phyloP scores from a whole-genome alignment of 768 basidiomycete species.

The Lyophyllum semitale region DNA sequence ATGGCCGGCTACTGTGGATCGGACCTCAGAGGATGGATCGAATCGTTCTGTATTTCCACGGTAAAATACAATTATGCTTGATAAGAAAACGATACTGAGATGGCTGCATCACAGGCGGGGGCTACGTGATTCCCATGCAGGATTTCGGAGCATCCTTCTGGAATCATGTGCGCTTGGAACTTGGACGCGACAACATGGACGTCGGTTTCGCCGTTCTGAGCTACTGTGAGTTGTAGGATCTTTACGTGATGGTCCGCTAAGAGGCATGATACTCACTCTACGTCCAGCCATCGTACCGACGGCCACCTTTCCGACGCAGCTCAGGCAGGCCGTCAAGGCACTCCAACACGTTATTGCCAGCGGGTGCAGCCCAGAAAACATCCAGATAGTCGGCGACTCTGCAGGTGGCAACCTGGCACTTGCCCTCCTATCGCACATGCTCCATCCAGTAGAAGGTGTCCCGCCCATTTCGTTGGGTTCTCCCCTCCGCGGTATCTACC shows the following conservation, averaged over 20 bases:
- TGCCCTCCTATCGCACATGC: conserved; percentile 27
- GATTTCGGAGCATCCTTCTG: conserved; percentile 23
- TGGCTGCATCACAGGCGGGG: conserved; percentile 24
- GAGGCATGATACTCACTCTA: no score
- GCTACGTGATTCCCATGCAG: conserved; percentile 23
- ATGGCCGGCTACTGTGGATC: conserved; percentile 34
- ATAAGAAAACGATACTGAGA: not conserved
- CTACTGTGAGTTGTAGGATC: conserved; percentile 19
- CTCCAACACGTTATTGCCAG: conserved; percentile 26
- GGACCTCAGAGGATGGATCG: conserved; percentile 28
- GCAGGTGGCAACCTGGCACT: conserved; percentile 32
- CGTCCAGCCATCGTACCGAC: conserved; percentile 25
- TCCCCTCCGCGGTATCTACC: conserved; percentile 23
- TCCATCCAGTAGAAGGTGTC: conserved; percentile 26
- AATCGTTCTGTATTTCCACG: conserved; percentile 34
- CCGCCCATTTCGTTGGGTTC: conserved; percentile 14
- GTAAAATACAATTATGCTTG: conserved; percentile 11
- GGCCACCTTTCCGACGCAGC: conserved; percentile 28
- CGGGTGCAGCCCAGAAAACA: conserved; percentile 23
- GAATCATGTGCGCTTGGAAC: conserved; percentile 20
- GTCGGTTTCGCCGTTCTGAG: conserved; percentile 24
- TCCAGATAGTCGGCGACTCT: conserved; percentile 33
- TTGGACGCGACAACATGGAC: conserved; percentile 1
- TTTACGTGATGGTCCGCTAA: no score
- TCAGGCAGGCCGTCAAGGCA: conserved; percentile 24